These are phyloP conservation scores for Lentinula boryana DNA, from an alignment of 768 basidiomycete genomes.

Conservation along the genomic window DNA sequence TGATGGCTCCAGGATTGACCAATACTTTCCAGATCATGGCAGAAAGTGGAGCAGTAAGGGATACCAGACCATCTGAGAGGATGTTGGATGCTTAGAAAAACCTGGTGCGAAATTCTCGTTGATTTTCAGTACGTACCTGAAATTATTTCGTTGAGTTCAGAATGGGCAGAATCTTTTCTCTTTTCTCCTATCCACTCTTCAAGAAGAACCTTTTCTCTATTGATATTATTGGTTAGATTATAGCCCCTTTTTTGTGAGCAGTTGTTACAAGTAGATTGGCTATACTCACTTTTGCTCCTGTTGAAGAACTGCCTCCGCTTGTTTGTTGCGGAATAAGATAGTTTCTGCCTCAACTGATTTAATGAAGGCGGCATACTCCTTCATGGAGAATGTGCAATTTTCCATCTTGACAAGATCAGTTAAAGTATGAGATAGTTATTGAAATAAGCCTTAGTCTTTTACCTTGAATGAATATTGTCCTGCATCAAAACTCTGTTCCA, in stretches of 20 bases:
- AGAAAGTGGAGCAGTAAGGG: neutral
- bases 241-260: neutral
- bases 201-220: neutral
- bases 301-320: slow-evolving; percentile 24
- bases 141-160: neutral
- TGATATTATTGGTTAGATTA: too few relatives aligned
- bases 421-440: neutral
- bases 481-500: slow-evolving; percentile 45
- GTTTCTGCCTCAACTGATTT: slow-evolving; percentile 36
- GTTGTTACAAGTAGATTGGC: too few relatives aligned
- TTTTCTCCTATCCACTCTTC: neutral
- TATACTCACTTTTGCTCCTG: slow-evolving; percentile 36
- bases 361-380: slow-evolving; percentile 37
- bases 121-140: neutral
- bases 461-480: slow-evolving; percentile 51
- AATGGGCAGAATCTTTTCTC: neutral
- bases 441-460: neutral
- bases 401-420: slow-evolving; percentile 32
- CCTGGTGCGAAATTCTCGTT: too few relatives aligned
- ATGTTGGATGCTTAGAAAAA: too few relatives aligned
- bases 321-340: slow-evolving; percentile 31
- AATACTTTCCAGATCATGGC: slow-evolving; percentile 3
- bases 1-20: slow-evolving; percentile 32
- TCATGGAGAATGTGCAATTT: slow-evolving; percentile 45
- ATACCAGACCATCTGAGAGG: neutral